Percentiles rank a stretch among this genome's conserved stretches.
phyloP scores from a whole-genome alignment of 345 rosid species.

The Reutealis trisperma region DNA sequence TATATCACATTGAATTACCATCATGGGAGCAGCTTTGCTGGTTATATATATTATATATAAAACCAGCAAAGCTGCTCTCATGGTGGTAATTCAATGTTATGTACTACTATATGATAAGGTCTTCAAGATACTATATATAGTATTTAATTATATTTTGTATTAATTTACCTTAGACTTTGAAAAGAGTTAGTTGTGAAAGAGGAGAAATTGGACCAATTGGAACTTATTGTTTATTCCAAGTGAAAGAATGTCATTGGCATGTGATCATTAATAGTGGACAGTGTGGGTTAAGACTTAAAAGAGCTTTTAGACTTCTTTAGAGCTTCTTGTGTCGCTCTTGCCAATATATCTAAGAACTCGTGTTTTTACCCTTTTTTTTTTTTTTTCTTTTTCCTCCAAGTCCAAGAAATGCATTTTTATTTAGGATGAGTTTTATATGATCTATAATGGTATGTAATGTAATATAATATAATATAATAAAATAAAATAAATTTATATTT shows the following conservation, averaged over 20 bases:
- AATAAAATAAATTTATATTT: too few relatives aligned
- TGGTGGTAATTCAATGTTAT: too few relatives aligned
- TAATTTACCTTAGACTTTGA: neutral
- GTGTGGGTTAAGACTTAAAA: neutral
- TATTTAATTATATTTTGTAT: neutral
- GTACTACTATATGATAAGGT: too few relatives aligned
- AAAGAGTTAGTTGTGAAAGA: slow-evolving; percentile 1
- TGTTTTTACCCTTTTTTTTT: neutral
- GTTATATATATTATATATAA: too few relatives aligned
- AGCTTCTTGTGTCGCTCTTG: neutral
- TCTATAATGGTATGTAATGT: too few relatives aligned
- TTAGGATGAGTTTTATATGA: too few relatives aligned
- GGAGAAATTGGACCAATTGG: neutral
- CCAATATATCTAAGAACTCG: too few relatives aligned
- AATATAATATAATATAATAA: too few relatives aligned
- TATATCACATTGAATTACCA: neutral
- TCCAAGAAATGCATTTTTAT: neutral
- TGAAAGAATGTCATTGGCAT: slow-evolving; percentile 11
- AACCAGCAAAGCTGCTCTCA: too few relatives aligned
- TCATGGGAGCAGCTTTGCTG: neutral
- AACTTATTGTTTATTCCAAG: neutral
- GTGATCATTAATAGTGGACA: neutral
- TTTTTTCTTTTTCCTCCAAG: too few relatives aligned
- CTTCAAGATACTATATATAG: neutral
- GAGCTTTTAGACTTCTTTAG: neutral